These are phyloP conservation scores for Lichtheimia hyalospora DNA, from an alignment of 371 early-diverging fungal genomes.

Conservation along the genomic window DNA sequence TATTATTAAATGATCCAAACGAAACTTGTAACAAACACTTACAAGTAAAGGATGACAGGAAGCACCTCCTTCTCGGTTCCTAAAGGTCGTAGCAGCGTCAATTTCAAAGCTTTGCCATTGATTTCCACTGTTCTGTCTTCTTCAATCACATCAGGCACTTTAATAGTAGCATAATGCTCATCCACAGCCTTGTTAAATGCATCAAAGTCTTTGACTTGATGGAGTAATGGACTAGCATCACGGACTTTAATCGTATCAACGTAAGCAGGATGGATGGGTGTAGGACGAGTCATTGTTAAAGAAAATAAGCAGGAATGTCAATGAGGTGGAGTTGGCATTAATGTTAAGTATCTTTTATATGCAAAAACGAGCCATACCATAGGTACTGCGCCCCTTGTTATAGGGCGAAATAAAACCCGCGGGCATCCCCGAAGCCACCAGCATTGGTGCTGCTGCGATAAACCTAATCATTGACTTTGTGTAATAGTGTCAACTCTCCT, in stretches of 20 bases:
- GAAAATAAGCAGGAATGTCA: too few relatives aligned
- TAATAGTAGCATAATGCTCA: background rate
- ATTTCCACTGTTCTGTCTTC: slow-evolving; percentile 2
- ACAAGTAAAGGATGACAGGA: slow-evolving; percentile 24
- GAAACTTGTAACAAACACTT: background rate
- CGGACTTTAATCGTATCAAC: background rate
- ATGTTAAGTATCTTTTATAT: too few relatives aligned
- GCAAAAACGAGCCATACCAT: too few relatives aligned
- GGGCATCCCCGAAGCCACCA: too few relatives aligned
- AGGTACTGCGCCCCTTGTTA: too few relatives aligned
- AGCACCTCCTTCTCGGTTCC: slow-evolving; percentile 14
- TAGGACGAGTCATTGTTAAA: background rate
- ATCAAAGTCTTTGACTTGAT: slow-evolving; percentile 1
- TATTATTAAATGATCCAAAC: too few relatives aligned
- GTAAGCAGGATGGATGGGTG: slow-evolving; percentile 13
- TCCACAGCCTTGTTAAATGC: background rate
- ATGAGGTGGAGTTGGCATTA: too few relatives aligned
- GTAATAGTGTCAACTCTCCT: too few relatives aligned
- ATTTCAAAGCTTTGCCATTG: background rate
- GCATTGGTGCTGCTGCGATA: too few relatives aligned
- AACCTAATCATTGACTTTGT: too few relatives aligned
- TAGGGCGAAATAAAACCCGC: too few relatives aligned
- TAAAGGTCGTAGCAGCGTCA: slow-evolving; percentile 13
- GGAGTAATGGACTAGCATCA: background rate
- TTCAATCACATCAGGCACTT: slow-evolving; percentile 3